A percentile compares a stretch with the other conserved stretches of the same genome.
Conservation (phyloP, 768 basidiomycete genomes). For the Boletus insuetus region DNA sequence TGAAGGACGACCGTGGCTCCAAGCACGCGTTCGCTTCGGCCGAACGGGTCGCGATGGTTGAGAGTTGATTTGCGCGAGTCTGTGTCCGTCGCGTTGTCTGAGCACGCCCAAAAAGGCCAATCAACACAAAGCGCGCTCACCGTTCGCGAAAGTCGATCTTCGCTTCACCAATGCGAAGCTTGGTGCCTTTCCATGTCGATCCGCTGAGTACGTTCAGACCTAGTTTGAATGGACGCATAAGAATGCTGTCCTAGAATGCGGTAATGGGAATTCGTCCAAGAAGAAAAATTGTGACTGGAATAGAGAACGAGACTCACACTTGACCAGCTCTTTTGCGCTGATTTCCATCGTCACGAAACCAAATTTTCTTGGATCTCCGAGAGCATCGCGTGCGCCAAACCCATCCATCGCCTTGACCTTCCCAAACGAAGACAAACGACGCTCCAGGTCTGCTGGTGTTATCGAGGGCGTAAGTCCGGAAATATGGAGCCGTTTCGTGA, state of each 20-base stretch:
- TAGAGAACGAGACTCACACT: slow-evolving; percentile 48
- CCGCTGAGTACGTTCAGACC: slow-evolving; percentile 78
- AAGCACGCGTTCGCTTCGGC: too few species aligned
- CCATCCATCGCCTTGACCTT: slow-evolving; percentile 68
- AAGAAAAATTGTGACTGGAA: neutral
- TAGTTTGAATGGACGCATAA: slow-evolving; percentile 27
- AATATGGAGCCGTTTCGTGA: slow-evolving; percentile 65
- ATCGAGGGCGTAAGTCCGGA: slow-evolving; percentile 74
- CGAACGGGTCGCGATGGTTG: too few species aligned
- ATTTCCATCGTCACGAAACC: slow-evolving; percentile 64
- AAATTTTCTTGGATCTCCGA: slow-evolving; percentile 69
- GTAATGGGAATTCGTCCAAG: neutral
- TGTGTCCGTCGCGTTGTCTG: neutral
- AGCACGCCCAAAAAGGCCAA: neutral
- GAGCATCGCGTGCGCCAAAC: slow-evolving; percentile 58
- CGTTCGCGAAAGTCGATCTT: slow-evolving; percentile 67
- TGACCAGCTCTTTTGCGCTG: slow-evolving; percentile 47
- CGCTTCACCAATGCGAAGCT: slow-evolving; percentile 80
- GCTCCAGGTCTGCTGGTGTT: slow-evolving; percentile 51
- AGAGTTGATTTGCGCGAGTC: slow-evolving; percentile 18
- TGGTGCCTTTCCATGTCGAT: slow-evolving; percentile 85
- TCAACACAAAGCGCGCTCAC: slow-evolving; percentile 32
- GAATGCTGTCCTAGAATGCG: neutral
- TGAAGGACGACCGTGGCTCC: too few species aligned
- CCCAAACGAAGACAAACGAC: slow-evolving; percentile 64